These are phyloP conservation scores for Penicillium goetzii DNA, from an alignment of 495 filamentous ascomycete genomes.

Conservation along the genomic window DNA sequence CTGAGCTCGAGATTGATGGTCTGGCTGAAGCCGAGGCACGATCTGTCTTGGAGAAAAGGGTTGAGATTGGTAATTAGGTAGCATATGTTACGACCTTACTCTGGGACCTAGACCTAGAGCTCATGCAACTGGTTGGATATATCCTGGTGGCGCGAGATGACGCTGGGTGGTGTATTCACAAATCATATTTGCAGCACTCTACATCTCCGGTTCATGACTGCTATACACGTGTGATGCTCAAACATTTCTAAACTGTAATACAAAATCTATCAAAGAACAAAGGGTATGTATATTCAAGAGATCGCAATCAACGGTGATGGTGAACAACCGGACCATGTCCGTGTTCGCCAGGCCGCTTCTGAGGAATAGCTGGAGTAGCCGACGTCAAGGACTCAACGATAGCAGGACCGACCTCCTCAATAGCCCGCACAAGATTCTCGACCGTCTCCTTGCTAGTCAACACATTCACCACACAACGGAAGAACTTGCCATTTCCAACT, in stretches of 20 bases:
- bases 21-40: conserved; percentile 76
- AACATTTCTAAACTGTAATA: neutral
- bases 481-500: conserved; percentile 73
- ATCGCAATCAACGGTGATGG: conserved; percentile 24
- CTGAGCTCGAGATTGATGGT: conserved; percentile 63
- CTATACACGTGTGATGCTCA: neutral
- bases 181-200: too few relatives aligned
- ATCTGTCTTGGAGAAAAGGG: conserved; percentile 72
- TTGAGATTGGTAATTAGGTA: conserved; percentile 59
- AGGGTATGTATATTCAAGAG: neutral
- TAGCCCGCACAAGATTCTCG: conserved; percentile 72
- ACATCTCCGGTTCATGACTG: too few relatives aligned
- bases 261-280: neutral
- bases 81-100: neutral
- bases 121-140: neutral
- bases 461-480: conserved; percentile 85
- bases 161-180: too few relatives aligned
- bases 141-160: neutral
- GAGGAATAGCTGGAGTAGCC: conserved; percentile 13
- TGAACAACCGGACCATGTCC: conserved; percentile 46
- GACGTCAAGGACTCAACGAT: conserved; percentile 43
- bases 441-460: conserved; percentile 73
- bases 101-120: neutral
- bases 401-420: conserved; percentile 66
- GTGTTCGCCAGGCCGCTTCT: conserved; percentile 36